Evolutionary conservation across 2,329 filamentous ascomycete species (phyloP).

Genomic region (Pseudogymnoascus sp.): DNA sequence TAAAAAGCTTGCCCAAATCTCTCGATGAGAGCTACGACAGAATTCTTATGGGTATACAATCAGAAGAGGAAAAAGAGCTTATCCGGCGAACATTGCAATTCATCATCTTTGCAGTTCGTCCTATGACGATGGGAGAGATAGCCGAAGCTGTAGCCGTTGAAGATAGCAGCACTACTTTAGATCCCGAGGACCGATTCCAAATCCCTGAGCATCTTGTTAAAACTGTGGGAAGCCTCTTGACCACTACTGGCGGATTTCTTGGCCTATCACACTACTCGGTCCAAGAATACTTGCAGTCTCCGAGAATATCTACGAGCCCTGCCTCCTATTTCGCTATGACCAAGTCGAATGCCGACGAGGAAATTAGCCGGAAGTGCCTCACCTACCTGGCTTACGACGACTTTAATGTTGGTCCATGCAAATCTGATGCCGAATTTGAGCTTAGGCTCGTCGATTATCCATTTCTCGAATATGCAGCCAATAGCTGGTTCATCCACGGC

Average conservation of each 20-base stretch:
- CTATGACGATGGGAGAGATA: constrained; percentile 10
- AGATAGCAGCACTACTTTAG: constrained; percentile 10
- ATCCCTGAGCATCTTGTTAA: constrained; percentile 8
- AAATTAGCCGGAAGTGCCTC: background rate
- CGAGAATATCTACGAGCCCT: background rate
- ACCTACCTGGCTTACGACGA: background rate
- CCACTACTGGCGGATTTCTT: constrained; percentile 10
- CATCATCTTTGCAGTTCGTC: constrained; percentile 9
- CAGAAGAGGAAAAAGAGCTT: constrained; percentile 14
- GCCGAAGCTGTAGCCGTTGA: constrained; percentile 19
- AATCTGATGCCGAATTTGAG: background rate
- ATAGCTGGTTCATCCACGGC: background rate
- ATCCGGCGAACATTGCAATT: constrained; percentile 18
- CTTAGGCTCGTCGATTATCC: background rate
- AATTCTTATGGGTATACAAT: constrained; percentile 15
- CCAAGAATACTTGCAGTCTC: background rate
- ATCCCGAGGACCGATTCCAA: constrained; percentile 7
- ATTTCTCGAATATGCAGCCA: background rate
- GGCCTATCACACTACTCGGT: constrained; percentile 29
- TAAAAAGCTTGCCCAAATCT: constrained; percentile 21
- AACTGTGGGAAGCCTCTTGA: constrained; percentile 21
- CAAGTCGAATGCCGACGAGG: background rate
- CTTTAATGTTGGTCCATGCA: background rate
- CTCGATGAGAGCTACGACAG: constrained; percentile 23
- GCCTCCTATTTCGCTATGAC: background rate